phyloP scores from a whole-genome alignment of 768 basidiomycete genomes.

The Mycena floridula region DNA sequence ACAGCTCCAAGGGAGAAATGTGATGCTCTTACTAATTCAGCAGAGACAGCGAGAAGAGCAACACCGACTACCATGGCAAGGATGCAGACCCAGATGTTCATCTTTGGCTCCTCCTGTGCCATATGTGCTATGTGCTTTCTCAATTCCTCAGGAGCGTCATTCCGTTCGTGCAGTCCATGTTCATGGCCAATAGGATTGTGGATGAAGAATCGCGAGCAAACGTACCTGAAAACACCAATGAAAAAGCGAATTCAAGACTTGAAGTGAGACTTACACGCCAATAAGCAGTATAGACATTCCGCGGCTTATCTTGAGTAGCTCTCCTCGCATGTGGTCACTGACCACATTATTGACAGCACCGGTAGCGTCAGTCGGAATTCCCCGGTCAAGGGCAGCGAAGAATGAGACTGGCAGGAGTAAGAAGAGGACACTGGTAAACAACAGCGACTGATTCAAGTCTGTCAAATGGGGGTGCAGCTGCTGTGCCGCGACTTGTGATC shows the following conservation, averaged over 20 bases:
- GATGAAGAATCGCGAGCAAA: conserved; percentile 20
- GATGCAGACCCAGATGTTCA: conserved; percentile 34
- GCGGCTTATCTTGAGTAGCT: conserved; percentile 36
- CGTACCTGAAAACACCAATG: background rate
- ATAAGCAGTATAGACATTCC: conserved; percentile 37
- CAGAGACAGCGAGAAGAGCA: conserved; percentile 33
- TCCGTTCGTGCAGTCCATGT: conserved; percentile 34
- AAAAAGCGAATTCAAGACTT: background rate
- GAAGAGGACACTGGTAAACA: conserved; percentile 28
- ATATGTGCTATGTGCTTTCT: conserved; percentile 9
- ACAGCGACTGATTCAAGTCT: conserved; percentile 26
- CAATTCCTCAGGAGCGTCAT: conserved; percentile 19
- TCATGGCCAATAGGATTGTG: conserved; percentile 32
- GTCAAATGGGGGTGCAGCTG: conserved; percentile 32
- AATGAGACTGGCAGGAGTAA: conserved; percentile 38
- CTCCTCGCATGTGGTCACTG: conserved; percentile 20
- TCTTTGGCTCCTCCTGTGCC: conserved; percentile 19
- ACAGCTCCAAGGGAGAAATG: background rate
- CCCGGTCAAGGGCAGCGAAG: conserved; percentile 30
- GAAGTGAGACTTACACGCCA: conserved; percentile 21
- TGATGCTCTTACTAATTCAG: conserved; percentile 31
- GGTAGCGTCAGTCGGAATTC: conserved; percentile 9
- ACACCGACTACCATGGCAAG: conserved; percentile 25
- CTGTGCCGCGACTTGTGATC: conserved; percentile 34
- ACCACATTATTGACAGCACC: conserved; percentile 10